phyloP scores from a whole-genome alignment of 2,329 filamentous ascomycete genomes.

The Berkeleyomyces rouxiae region DNA sequence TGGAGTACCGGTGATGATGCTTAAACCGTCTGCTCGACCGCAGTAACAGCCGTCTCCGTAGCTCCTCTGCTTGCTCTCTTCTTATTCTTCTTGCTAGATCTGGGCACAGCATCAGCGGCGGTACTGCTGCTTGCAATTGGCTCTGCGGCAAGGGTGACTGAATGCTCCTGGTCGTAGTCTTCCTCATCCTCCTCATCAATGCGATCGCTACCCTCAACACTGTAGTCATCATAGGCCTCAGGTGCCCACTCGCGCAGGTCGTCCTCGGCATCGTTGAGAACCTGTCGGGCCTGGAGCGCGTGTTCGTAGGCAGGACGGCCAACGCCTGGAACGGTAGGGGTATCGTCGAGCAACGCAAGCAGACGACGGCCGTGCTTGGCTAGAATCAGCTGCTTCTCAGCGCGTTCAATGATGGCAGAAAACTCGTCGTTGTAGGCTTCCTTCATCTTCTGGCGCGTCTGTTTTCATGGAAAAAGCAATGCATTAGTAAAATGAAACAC shows the following conservation, averaged over 20 bases:
- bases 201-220: conserved; percentile 4
- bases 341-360: conserved; percentile 73
- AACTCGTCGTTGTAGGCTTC: conserved; percentile 85
- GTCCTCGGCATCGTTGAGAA: conserved; percentile 84
- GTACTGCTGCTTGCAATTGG: neutral
- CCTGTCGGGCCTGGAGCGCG: conserved; percentile 53
- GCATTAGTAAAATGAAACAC: neutral
- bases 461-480: neutral
- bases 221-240: conserved; percentile 22
- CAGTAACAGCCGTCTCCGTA: neutral
- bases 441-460: conserved; percentile 93
- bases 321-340: conserved; percentile 77
- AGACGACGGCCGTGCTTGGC: conserved; percentile 80
- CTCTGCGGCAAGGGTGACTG: neutral
- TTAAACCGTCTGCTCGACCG: conserved; percentile 6
- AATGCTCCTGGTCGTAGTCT: conserved; percentile 3
- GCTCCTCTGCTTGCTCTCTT: conserved; percentile 3
- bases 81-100: conserved; percentile 7
- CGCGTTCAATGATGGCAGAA: conserved; percentile 79
- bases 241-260: conserved; percentile 63
- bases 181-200: conserved; percentile 12
- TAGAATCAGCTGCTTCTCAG: conserved; percentile 91
- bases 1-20: neutral
- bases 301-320: conserved; percentile 50
- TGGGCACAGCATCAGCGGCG: neutral